Evolutionary conservation across 805 yeast genomes (phyloP), one percentile per base, ranked within the genome.

Genomic region (Nakazawaea siamensis): DNA sequence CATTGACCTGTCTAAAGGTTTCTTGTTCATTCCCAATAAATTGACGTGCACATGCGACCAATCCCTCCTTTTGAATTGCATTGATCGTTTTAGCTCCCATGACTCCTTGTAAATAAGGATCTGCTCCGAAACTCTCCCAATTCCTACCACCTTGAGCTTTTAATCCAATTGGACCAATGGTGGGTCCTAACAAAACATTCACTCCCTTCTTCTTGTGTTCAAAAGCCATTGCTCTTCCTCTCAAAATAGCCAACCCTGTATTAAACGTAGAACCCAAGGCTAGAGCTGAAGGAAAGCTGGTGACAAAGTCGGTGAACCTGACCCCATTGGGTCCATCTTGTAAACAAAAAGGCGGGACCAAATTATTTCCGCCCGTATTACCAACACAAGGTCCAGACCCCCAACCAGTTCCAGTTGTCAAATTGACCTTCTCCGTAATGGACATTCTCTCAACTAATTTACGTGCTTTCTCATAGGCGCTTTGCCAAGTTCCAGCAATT

Each of bases 341-440:
- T 16, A 73, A 56, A 42, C 80, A 74, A 5, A 76, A 51, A 7
- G 68, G 59, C 3, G 73, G 72, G 6, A 37, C 37, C 4, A 37
- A 13, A 7, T 33, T 24, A 21, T 37, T 37, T 5, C 69, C 57
- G 0, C 80, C 80, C 0, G 80, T 72, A 46, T 74, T 76, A 1
- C 81, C 82, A 23, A 72, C 64, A 50, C 80, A 75, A 2, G 76
- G 77, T 3, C 80, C 80, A 14, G 73, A 64, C 1, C 75, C 76
- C 76, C 79, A 75, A 9, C 80, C 80, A 3, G 74, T 72, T n/a
- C 80, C 81, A 1, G 81, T 71, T 3, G 80, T 75, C 32, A 75
- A 54, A 46, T 74, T 75, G 17, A 75, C 79, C 44, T 73, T 74
- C 46, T 76, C 81, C 11, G 65, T 52, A 21, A 71, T 63, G 2